A percentile compares a stretch with the other conserved stretches of the same genome.
Evolutionary conservation across 768 basidiomycete genomes (phyloP).

Genomic region (Leccinum imitatum): DNA sequence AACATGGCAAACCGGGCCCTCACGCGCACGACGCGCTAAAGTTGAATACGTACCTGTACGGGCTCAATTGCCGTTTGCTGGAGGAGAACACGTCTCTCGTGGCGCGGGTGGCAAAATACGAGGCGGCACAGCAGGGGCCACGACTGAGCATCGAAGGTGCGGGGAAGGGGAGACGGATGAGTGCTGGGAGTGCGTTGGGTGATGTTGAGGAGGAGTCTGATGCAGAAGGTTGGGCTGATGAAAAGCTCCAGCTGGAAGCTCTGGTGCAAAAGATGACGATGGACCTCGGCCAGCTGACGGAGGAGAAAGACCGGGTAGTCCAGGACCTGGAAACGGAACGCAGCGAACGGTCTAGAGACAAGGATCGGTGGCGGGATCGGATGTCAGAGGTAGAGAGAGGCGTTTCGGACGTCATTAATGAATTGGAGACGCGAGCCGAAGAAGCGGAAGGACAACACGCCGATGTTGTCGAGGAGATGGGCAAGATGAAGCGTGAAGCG

Average conservation of each 20-base stretch:
- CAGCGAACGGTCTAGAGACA: constrained; percentile 60
- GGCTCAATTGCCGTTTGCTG: constrained; percentile 76
- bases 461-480: constrained; percentile 40
- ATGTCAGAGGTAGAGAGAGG: constrained; percentile 72
- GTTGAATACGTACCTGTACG: constrained; percentile 83
- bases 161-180: constrained; percentile 46
- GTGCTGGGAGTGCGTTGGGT: constrained; percentile 52
- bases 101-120: constrained; percentile 50
- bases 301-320: constrained; percentile 47
- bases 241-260: constrained; percentile 56
- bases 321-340: constrained; percentile 53
- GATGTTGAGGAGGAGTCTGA: constrained; percentile 62
- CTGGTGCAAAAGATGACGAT: constrained; percentile 39
- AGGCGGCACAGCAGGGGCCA: constrained; percentile 42
- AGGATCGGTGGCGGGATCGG: constrained; percentile 66
- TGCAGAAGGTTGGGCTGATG: constrained; percentile 70
- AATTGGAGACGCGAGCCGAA: constrained; percentile 56
- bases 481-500: constrained; percentile 41
- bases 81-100: constrained; percentile 79
- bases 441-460: constrained; percentile 50
- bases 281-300: constrained; percentile 40
- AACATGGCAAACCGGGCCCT: constrained; percentile 64
- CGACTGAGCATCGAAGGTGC: constrained; percentile 29
- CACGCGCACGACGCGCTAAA: constrained; percentile 89
- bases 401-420: constrained; percentile 63